Evolutionary conservation across 306 rosid genomes (phyloP).

Genomic region (Bauhinia variegata): DNA sequence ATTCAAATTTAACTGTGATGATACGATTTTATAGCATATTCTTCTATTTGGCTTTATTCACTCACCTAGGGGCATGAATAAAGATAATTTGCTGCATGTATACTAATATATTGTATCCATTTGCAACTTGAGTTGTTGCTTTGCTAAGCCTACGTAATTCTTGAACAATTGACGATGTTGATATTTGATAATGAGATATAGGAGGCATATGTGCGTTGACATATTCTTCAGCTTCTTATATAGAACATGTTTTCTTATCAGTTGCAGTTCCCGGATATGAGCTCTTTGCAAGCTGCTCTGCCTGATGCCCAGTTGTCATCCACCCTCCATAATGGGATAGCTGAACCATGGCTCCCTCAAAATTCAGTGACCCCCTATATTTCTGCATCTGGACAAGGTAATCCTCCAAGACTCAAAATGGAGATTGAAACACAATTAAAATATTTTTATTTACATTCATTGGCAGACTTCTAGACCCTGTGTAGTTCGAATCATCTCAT

Average conservation of each 20-base stretch:
- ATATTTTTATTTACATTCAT: background rate
- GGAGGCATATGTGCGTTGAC: background rate
- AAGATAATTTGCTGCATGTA: background rate
- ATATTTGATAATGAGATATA: background rate
- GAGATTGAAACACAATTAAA: slow-evolving; percentile 16
- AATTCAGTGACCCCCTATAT: slow-evolving; percentile 55
- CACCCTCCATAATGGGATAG: slow-evolving; percentile 51
- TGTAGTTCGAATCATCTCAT: slow-evolving; percentile 25
- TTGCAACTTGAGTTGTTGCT: background rate
- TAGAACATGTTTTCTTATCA: slow-evolving; percentile 22
- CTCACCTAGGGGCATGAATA: background rate
- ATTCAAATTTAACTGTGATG: no score
- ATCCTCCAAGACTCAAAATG: slow-evolving; percentile 18
- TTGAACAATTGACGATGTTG: background rate
- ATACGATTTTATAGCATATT: no score
- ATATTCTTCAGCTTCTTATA: slow-evolving; percentile 1
- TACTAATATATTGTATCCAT: no score
- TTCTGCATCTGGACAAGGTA: slow-evolving; percentile 75
- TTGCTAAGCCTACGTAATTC: background rate
- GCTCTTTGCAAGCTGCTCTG: slow-evolving; percentile 72
- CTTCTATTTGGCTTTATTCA: background rate
- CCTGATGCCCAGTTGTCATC: slow-evolving; percentile 68
- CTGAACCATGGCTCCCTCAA: slow-evolving; percentile 81
- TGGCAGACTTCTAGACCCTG: slow-evolving; percentile 1
- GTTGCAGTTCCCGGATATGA: slow-evolving; percentile 76